Conservation (phyloP, 495 filamentous ascomycete species). For the Aspergillus carlsbadensis region DNA sequence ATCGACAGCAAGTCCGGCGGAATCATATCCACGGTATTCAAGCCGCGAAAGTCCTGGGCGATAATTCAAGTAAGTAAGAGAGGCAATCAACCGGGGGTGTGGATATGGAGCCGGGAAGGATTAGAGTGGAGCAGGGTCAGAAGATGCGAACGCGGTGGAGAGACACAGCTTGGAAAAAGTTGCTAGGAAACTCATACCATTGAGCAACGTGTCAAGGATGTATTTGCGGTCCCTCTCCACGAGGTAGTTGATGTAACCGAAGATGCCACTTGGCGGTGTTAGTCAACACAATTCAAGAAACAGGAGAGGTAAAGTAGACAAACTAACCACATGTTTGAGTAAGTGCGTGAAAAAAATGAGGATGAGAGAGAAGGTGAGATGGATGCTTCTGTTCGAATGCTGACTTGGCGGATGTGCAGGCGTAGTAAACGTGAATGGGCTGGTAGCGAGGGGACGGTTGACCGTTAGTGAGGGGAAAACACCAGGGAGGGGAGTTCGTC, state of each 20-base stretch:
- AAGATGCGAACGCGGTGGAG: no score
- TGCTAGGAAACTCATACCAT: slow-evolving; percentile 59
- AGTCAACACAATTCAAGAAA: neutral
- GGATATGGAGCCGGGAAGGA: neutral
- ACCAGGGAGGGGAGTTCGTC: slow-evolving; percentile 1
- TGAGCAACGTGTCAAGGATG: slow-evolving; percentile 93
- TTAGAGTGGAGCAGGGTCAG: neutral
- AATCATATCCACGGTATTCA: slow-evolving; percentile 97
- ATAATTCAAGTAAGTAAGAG: neutral
- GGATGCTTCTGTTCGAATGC: neutral
- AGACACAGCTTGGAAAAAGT: neutral
- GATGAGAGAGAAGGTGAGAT: neutral
- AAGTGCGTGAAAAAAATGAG: neutral
- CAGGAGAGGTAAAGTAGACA: neutral
- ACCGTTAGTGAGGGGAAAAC: slow-evolving; percentile 8
- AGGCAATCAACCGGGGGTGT: neutral
- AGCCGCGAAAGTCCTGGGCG: slow-evolving; percentile 72
- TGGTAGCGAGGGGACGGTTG: neutral
- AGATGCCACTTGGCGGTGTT: slow-evolving; percentile 74
- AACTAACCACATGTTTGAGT: slow-evolving; percentile 38
- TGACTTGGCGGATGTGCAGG: neutral
- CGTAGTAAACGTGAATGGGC: neutral
- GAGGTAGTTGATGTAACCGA: slow-evolving; percentile 89
- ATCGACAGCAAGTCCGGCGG: slow-evolving; percentile 92
- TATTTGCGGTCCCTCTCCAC: slow-evolving; percentile 95